These are phyloP conservation scores for Quercus glauca DNA, from an alignment of 306 rosid genomes.

Conservation along the genomic window DNA sequence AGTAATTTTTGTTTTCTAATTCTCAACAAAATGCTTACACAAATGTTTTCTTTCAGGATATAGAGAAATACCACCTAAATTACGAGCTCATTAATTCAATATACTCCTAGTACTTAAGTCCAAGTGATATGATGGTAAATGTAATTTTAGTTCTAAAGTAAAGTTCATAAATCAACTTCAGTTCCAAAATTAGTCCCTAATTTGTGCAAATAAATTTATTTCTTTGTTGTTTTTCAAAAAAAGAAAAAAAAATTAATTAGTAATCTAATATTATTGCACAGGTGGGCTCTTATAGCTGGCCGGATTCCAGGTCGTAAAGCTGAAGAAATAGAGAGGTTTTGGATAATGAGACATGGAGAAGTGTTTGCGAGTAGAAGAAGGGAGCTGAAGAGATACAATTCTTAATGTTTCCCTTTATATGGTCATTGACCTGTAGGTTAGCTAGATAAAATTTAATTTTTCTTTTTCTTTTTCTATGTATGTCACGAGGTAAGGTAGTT, in stretches of 20 bases:
- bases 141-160: neutral
- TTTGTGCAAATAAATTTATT: too few species aligned
- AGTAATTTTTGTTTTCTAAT: too few species aligned
- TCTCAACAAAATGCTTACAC: too few species aligned
- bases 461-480: neutral
- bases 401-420: neutral
- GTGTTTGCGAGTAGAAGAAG: constrained; percentile 40
- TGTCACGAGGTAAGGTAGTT: neutral
- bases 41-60: too few species aligned
- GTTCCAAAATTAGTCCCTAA: too few species aligned
- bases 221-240: too few species aligned
- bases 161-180: neutral
- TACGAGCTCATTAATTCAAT: too few species aligned
- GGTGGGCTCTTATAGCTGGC: constrained; percentile 59
- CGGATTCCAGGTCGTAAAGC: constrained; percentile 55
- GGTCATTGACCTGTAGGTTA: neutral
- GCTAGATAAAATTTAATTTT: neutral
- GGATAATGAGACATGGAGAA: constrained; percentile 55
- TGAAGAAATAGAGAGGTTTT: constrained; percentile 61
- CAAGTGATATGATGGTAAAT: too few species aligned
- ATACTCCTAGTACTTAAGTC: too few species aligned
- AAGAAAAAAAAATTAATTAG: too few species aligned
- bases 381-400: constrained; percentile 18
- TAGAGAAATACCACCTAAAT: too few species aligned
- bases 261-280: neutral